These are phyloP conservation scores for Pythium diclinum DNA, from an alignment of 352 stramenopile species.

Conservation along the genomic window DNA sequence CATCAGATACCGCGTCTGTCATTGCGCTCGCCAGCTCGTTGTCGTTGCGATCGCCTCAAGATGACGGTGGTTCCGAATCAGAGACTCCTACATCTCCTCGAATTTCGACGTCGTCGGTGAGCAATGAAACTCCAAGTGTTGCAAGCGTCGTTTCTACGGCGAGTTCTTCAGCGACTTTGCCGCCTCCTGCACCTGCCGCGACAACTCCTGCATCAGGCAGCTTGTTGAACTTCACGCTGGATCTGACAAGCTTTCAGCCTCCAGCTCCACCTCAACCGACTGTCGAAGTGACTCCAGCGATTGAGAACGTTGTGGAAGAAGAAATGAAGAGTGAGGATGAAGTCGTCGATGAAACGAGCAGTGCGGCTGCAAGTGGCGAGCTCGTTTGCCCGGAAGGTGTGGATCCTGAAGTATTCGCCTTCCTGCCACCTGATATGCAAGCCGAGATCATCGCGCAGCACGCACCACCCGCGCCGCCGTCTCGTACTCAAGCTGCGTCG, in stretches of 20 bases:
- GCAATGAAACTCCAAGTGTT: neutral
- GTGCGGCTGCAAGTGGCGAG: neutral
- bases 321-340: slow-evolving; percentile 24
- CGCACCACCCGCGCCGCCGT: slow-evolving; percentile 32
- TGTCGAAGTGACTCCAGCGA: slow-evolving; percentile 11
- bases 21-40: slow-evolving; percentile 81
- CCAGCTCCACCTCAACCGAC: slow-evolving; percentile 16
- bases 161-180: neutral
- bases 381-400: slow-evolving; percentile 92
- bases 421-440: slow-evolving; percentile 95
- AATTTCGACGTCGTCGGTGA: neutral
- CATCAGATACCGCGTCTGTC: slow-evolving; percentile 70
- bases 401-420: slow-evolving; percentile 96
- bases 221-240: slow-evolving; percentile 85
- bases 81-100: slow-evolving; percentile 33
- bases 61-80: slow-evolving; percentile 46
- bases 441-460: slow-evolving; percentile 91
- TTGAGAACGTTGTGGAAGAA: slow-evolving; percentile 18
- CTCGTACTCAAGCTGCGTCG: neutral
- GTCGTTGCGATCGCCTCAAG: slow-evolving; percentile 68
- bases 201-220: slow-evolving; percentile 30
- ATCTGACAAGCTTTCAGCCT: slow-evolving; percentile 55
- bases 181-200: slow-evolving; percentile 34
- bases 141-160: slow-evolving; percentile 4
- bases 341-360: slow-evolving; percentile 7